Percentiles rank a stretch among this genome's conserved stretches.
phyloP scores from a whole-genome alignment of 2,329 filamentous ascomycete genomes.

The Rachicladosporium sp. region DNA sequence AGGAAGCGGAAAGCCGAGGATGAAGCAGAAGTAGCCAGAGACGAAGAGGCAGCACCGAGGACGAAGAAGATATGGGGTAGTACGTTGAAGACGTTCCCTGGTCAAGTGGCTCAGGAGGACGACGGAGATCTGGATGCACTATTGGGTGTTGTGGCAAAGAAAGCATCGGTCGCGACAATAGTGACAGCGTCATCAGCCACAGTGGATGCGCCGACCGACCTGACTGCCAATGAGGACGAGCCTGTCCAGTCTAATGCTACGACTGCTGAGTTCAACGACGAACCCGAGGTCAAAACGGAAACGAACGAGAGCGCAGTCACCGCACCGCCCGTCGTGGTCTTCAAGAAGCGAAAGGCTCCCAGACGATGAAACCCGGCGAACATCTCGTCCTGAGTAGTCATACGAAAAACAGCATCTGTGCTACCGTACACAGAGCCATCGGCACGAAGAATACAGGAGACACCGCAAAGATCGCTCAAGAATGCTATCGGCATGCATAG shows the following conservation, averaged over 20 bases:
- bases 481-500: too few species aligned
- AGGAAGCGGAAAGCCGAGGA: constrained; percentile 51
- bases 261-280: too few species aligned
- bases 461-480: too few species aligned
- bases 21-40: constrained; percentile 45
- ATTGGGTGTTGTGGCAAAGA: constrained; percentile 24
- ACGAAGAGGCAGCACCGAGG: constrained; percentile 27
- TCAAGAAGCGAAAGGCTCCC: constrained; percentile 61
- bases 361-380: constrained; percentile 10
- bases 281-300: background rate
- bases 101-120: constrained; percentile 34
- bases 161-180: constrained; percentile 5
- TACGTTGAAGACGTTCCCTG: constrained; percentile 33
- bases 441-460: too few species aligned
- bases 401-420: too few species aligned
- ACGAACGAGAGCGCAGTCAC: constrained; percentile 19
- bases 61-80: constrained; percentile 31
- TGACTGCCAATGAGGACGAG: background rate
- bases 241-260: too few species aligned
- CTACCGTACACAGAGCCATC: too few species aligned
- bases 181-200: background rate
- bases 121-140: constrained; percentile 52
- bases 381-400: too few species aligned
- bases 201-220: background rate
- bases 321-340: constrained; percentile 46